phyloP scores from a whole-genome alignment of 1,284 basidiomycete species.

The Cryptococcus sp. region DNA sequence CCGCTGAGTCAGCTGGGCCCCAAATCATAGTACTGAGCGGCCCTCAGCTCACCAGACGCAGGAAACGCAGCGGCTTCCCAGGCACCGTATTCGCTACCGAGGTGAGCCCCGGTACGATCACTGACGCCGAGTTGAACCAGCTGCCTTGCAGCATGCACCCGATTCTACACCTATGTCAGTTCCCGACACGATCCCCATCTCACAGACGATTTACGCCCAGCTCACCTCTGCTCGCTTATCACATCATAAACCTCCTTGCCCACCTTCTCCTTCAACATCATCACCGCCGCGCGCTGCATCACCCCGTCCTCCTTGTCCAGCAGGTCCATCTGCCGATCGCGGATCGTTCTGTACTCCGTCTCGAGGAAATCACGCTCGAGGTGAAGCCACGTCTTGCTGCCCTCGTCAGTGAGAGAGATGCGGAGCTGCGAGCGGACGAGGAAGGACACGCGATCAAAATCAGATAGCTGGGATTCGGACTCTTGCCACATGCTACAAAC shows the following conservation, averaged over 20 bases:
- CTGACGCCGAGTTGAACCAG: conserved; percentile 44
- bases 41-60: conserved; percentile 31
- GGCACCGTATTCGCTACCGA: conserved; percentile 16
- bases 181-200: not conserved
- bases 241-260: conserved; percentile 92
- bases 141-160: conserved; percentile 46
- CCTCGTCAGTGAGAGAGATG: conserved; percentile 68
- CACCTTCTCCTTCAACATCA: conserved; percentile 78
- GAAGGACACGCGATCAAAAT: conserved; percentile 77
- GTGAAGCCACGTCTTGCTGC: conserved; percentile 73
- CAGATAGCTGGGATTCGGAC: conserved; percentile 72
- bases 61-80: conserved; percentile 37
- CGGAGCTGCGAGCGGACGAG: conserved; percentile 85
- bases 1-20: not conserved
- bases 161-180: conserved; percentile 23
- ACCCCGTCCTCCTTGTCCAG: conserved; percentile 88
- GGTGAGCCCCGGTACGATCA: conserved; percentile 28
- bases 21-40: not conserved
- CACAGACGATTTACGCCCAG: not conserved
- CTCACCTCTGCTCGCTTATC: conserved; percentile 73
- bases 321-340: conserved; percentile 91
- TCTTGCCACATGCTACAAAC: conserved; percentile 77
- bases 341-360: conserved; percentile 78
- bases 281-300: conserved; percentile 76
- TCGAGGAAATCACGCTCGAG: conserved; percentile 81